phyloP scores from a whole-genome alignment of 352 stramenopile genomes.

The Phytophthora agathidicida region DNA sequence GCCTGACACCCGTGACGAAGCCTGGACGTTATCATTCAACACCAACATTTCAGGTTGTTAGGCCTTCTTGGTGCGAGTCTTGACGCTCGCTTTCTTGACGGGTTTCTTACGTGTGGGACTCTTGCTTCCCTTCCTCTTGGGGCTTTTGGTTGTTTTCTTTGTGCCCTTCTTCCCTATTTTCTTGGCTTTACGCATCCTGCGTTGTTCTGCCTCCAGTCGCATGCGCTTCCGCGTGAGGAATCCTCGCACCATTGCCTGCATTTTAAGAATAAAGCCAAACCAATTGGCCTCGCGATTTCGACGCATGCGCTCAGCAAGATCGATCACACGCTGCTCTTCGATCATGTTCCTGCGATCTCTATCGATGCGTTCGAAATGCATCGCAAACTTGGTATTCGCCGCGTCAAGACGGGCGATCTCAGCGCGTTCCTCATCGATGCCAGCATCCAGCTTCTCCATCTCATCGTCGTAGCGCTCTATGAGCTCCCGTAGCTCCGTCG shows the following conservation, averaged over 20 bases:
- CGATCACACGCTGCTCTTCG: conserved; percentile 48
- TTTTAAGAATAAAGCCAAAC: conserved; percentile 53
- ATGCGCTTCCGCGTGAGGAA: conserved; percentile 57
- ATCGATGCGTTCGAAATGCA: conserved; percentile 60
- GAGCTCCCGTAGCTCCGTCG: conserved; percentile 51
- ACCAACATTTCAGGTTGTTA: conserved; percentile 7
- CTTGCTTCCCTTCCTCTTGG: conserved; percentile 22
- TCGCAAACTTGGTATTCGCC: conserved; percentile 41
- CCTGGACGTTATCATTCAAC: no score
- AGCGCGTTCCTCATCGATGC: conserved; percentile 37
- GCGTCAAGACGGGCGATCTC: conserved; percentile 38
- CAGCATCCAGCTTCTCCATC: conserved; percentile 49
- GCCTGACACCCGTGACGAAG: no score
- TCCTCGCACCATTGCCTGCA: conserved; percentile 65
- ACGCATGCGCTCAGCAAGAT: conserved; percentile 32
- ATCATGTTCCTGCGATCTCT: conserved; percentile 57
- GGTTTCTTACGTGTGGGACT: conserved; percentile 18
- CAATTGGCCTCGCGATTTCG: conserved; percentile 51
- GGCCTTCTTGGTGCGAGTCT: conserved; percentile 18
- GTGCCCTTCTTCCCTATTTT: conserved; percentile 40
- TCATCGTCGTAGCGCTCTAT: conserved; percentile 57
- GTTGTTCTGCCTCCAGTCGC: conserved; percentile 32
- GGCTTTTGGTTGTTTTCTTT: conserved; percentile 18
- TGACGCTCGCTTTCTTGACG: conserved; percentile 16
- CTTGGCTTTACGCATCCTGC: conserved; percentile 30